These are phyloP conservation scores for Nicotiana tabacum DNA, from an alignment of 257 asterid species.

Conservation along the genomic window DNA sequence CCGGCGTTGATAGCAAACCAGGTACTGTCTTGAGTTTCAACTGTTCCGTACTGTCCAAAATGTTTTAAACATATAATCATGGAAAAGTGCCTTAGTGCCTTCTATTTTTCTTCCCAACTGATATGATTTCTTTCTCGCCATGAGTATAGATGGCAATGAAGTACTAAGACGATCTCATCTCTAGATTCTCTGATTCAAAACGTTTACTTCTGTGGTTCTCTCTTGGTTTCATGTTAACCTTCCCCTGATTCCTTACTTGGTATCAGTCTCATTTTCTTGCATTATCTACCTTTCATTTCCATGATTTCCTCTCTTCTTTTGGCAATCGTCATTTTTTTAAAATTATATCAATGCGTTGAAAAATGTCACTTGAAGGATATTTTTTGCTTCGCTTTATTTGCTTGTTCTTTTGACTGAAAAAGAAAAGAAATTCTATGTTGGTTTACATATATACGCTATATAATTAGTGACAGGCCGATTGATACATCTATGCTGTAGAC, in stretches of 20 bases:
- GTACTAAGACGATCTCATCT: not conserved
- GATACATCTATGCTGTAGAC: not conserved
- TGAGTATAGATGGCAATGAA: not conserved
- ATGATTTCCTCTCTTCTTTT: not conserved
- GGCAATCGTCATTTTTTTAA: not conserved
- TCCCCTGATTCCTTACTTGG: not conserved
- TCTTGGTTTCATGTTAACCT: not conserved
- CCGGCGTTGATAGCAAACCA: conserved; percentile 76
- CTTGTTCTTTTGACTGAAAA: not conserved
- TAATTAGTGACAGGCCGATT: not conserved
- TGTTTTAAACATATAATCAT: not conserved
- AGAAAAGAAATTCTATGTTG: not conserved
- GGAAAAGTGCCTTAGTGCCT: not conserved
- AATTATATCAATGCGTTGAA: not conserved
- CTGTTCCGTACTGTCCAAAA: not conserved
- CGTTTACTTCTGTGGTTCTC: not conserved
- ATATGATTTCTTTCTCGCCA: not conserved
- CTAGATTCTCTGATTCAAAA: not conserved
- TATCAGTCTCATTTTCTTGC: not conserved
- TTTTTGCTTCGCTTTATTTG: not conserved
- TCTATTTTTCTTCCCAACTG: not conserved
- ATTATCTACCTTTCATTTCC: not conserved
- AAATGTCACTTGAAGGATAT: not conserved
- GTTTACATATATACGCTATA: not conserved
- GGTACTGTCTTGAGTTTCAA: conserved; percentile 37